Evolutionary conservation across 2,329 filamentous ascomycete species (phyloP), one percentile per base, ranked within the genome.

Genomic region (Hymenotorrendiella dingleyae): DNA sequence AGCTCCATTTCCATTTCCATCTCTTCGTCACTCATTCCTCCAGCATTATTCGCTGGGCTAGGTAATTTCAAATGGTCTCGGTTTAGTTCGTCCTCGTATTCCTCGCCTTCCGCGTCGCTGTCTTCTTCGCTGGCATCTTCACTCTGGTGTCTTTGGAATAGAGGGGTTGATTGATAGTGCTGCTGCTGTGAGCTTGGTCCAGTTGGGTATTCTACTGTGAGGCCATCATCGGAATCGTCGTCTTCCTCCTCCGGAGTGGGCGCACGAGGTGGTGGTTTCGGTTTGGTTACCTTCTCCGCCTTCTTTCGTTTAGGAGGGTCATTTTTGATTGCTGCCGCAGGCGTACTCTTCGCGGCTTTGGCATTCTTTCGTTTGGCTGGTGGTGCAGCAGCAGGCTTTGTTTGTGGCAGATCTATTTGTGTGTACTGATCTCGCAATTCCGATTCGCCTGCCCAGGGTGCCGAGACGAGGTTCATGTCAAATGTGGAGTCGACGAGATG

Each of bases 401-500:
- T 8, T 40, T 52, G 46, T 4, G 46, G 16, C 7, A 48, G 19
- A 17, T 54, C 49, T 22, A 93, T 71, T 47, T 86, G 86, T 8
- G 79, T 71, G 58, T 86, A 81, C 57, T 82, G 73, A 37, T 78
- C 73, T 36, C 77, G 73, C 29, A 94, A 70, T 55, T 74, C 78
- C 22, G 76, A 74, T 40, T 73, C 65, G 52, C 86, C 78, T 55
- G 83, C 82, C 51, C 72, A 76, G 2, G 84, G 86, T 11, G 80
- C 80, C 42, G 74, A 78, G 40, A 77, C 80, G 41, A 95, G 67
- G 63, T 95, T 96, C 82, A 95, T 90, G 57, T 87, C 82, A 65
- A 94, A 84, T 28, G 82, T 81, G n/a, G 82, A 84, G 59, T 87
- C 79, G 42, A 96, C 70, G 39, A 80, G 80, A 67, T 96, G 88